Evolutionary conservation across 306 rosid species (phyloP).

Genomic region (Sicyos edulis): DNA sequence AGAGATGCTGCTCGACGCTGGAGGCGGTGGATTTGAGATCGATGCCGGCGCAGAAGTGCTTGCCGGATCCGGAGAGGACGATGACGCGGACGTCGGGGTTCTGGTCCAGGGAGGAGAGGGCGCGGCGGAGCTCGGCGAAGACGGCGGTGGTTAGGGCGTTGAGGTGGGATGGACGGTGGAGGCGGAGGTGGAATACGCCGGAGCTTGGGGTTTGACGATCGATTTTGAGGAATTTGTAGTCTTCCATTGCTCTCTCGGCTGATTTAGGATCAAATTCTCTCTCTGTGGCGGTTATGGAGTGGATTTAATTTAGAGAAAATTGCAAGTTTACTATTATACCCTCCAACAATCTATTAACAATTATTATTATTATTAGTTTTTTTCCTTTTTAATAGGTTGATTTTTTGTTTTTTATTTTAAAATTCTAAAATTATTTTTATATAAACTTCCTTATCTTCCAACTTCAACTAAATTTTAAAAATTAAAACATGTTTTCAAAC

Average conservation of each 20-base stretch:
- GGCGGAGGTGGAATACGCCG: constrained; percentile 41
- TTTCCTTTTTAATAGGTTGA: too few relatives aligned
- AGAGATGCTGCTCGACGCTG: background rate
- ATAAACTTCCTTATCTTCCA: too few relatives aligned
- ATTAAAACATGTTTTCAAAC: too few relatives aligned
- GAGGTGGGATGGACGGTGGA: constrained; percentile 56
- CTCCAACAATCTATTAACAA: too few relatives aligned
- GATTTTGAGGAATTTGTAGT: constrained; percentile 46
- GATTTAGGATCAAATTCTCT: background rate
- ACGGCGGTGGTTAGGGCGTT: constrained; percentile 60
- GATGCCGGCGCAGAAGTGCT: constrained; percentile 82
- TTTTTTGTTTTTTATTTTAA: too few relatives aligned
- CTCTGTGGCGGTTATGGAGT: too few relatives aligned
- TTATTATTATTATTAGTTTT: too few relatives aligned
- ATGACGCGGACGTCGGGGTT: constrained; percentile 53
- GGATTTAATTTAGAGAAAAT: too few relatives aligned
- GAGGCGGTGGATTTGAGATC: constrained; percentile 41
- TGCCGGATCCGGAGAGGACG: constrained; percentile 58
- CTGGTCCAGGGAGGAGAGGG: constrained; percentile 55
- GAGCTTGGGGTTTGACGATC: constrained; percentile 34
- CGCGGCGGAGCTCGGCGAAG: constrained; percentile 63
- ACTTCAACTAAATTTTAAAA: too few relatives aligned
- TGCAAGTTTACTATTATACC: too few relatives aligned
- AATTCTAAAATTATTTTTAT: too few relatives aligned
- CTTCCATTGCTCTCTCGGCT: constrained; percentile 30